Conservation (phyloP, 1,284 basidiomycete species). For the Ganoderma lucidum region DNA sequence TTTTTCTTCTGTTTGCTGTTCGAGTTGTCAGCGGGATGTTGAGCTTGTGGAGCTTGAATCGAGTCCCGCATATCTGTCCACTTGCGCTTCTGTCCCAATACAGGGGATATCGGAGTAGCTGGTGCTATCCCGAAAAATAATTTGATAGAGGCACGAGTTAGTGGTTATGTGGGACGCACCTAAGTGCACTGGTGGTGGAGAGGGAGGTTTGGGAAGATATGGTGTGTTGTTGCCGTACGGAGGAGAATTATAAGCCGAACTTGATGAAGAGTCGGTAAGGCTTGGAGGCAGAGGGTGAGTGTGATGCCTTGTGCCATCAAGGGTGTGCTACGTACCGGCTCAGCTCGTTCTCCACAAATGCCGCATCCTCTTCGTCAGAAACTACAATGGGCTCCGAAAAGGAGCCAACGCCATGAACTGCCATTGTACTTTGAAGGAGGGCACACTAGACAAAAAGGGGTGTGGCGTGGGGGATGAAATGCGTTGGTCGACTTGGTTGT, state of each 20-base stretch:
- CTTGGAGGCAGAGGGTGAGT: constrained; percentile 4
- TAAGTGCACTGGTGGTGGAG: not conserved
- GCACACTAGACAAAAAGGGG: not conserved
- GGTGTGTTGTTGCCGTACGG: constrained; percentile 5
- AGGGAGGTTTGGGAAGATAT: not conserved
- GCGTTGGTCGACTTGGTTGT: not conserved
- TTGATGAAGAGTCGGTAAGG: constrained; percentile 24
- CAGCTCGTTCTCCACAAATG: constrained; percentile 39
- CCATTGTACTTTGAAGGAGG: constrained; percentile 22
- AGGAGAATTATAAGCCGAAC: constrained; percentile 18
- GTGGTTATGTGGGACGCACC: not conserved
- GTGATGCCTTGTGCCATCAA: not conserved
- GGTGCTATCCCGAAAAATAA: not conserved
- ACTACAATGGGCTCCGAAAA: constrained; percentile 49
- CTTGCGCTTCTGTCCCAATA: constrained; percentile 34
- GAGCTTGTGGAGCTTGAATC: not conserved
- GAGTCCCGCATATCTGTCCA: constrained; percentile 23
- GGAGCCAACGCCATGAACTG: constrained; percentile 38
- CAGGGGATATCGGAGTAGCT: constrained; percentile 6
- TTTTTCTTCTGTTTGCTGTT: constrained; percentile 34
- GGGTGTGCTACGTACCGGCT: constrained; percentile 21
- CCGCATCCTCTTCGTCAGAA: constrained; percentile 52
- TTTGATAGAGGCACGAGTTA: not conserved
- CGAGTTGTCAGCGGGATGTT: not conserved
- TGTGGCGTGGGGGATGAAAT: not conserved